Conservation (phyloP, 352 stramenopile genomes). For the Phytophthora litchii region DNA sequence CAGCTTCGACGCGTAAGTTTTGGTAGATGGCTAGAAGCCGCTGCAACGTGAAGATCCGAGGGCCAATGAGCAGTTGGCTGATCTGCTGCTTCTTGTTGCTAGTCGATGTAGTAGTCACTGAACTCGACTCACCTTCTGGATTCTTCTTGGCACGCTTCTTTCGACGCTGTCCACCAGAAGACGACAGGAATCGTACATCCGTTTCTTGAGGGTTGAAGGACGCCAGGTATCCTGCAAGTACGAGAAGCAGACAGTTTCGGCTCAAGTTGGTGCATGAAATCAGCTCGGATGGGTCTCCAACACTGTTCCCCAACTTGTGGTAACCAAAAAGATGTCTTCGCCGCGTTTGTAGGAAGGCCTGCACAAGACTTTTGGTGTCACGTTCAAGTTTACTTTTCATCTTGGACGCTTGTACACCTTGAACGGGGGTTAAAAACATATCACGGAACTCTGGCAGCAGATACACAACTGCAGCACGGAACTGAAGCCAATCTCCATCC, state of each 20-base stretch:
- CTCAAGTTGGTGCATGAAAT: constrained; percentile 70
- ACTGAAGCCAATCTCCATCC: constrained; percentile 73
- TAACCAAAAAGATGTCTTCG: constrained; percentile 71
- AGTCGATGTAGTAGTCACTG: constrained; percentile 10
- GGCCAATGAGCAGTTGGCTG: constrained; percentile 68
- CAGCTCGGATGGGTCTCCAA: constrained; percentile 40
- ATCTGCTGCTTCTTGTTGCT: constrained; percentile 52
- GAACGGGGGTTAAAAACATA: constrained; percentile 22
- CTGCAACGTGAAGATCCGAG: constrained; percentile 76
- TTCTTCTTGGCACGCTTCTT: constrained; percentile 58
- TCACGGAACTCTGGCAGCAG: constrained; percentile 58
- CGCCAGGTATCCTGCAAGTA: constrained; percentile 74
- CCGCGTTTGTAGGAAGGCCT: constrained; percentile 52
- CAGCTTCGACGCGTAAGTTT: constrained; percentile 62
- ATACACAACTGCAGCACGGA: constrained; percentile 56
- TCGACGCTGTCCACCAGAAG: constrained; percentile 48
- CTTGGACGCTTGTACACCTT: constrained; percentile 10
- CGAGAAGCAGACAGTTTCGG: constrained; percentile 68
- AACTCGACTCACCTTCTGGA: constrained; percentile 10
- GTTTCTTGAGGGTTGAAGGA: constrained; percentile 85
- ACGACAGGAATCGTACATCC: constrained; percentile 77
- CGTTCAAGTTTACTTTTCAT: constrained; percentile 44
- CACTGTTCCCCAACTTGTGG: constrained; percentile 43
- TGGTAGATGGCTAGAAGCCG: constrained; percentile 80
- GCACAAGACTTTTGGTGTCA: constrained; percentile 42